Evolutionary conservation across 2,329 filamentous ascomycete genomes (phyloP).

Genomic region (Mycogone perniciosa): DNA sequence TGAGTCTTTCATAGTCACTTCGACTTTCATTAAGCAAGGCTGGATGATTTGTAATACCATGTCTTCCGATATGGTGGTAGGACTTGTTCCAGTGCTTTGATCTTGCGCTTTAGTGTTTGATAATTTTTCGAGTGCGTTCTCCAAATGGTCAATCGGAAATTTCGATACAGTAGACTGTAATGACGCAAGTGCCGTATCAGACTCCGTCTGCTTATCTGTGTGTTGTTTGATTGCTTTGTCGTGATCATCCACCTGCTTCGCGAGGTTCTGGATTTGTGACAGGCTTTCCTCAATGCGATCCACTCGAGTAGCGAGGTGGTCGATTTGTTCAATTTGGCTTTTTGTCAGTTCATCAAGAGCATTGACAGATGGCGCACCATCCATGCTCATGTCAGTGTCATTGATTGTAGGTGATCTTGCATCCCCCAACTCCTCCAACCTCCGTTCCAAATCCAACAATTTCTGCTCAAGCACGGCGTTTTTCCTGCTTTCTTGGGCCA

Average conservation of each 20-base stretch:
- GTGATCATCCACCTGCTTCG: not conserved
- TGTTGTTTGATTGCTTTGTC: not conserved
- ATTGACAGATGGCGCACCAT: not conserved
- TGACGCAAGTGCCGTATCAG: not conserved
- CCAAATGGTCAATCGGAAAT: not conserved
- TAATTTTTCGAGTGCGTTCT: not conserved
- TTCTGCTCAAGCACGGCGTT: not conserved
- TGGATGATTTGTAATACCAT: not conserved
- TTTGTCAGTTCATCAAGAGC: not conserved
- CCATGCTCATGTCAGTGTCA: not conserved
- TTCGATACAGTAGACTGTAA: not conserved
- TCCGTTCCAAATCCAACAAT: not conserved
- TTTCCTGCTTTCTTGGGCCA: not conserved
- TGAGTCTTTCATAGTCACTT: not conserved
- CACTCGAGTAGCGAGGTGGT: not conserved
- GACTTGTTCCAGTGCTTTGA: not conserved
- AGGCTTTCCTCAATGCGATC: not conserved
- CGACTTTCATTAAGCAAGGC: not conserved
- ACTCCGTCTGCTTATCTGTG: not conserved
- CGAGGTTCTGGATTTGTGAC: not conserved
- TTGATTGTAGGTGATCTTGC: not conserved
- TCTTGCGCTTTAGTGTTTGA: not conserved
- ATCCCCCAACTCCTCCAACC: not conserved
- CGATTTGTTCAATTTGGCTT: not conserved
- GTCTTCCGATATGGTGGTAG: not conserved